phyloP scores from a whole-genome alignment of 2,329 filamentous ascomycete species.

The Cladosporium sp. region DNA sequence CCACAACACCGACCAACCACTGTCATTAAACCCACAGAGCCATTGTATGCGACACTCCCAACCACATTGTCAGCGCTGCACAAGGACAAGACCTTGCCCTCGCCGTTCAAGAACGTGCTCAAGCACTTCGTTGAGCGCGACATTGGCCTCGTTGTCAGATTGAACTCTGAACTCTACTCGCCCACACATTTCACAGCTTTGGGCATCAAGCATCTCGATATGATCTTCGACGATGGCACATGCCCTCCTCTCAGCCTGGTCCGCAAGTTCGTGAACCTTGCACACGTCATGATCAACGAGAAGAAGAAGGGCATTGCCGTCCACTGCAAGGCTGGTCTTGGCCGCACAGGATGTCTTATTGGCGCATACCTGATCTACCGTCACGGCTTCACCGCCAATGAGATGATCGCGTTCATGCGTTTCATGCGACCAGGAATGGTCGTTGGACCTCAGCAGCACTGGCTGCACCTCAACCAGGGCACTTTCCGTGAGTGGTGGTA shows the following conservation, averaged over 20 bases:
- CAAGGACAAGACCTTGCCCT: constrained; percentile 62
- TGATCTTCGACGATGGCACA: constrained; percentile 99
- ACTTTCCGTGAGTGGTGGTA: constrained; percentile 98
- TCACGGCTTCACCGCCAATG: constrained; percentile 90
- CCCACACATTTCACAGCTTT: constrained; percentile 95
- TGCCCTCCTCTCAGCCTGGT: constrained; percentile 88
- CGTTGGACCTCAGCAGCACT: constrained; percentile 96
- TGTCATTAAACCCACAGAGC: constrained; percentile 67
- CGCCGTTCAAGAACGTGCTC: constrained; percentile 93
- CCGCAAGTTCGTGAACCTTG: constrained; percentile 87
- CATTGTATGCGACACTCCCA: constrained; percentile 70
- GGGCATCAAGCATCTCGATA: constrained; percentile 92
- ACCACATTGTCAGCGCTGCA: constrained; percentile 70
- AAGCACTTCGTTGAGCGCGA: constrained; percentile 82
- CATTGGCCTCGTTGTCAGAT: constrained; percentile 86
- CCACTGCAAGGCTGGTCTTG: constrained; percentile 96
- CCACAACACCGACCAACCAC: constrained; percentile 77
- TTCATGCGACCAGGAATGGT: constrained; percentile 99
- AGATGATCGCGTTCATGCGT: constrained; percentile 84
- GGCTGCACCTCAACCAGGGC: constrained; percentile 95
- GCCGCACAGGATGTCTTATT: constrained; percentile 91
- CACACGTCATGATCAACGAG: constrained; percentile 88
- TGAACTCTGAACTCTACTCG: constrained; percentile 95
- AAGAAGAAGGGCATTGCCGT: constrained; percentile 93
- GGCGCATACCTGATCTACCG: constrained; percentile 97